Conservation (phyloP, 768 basidiomycete species). For the Pholiota microspora region DNA sequence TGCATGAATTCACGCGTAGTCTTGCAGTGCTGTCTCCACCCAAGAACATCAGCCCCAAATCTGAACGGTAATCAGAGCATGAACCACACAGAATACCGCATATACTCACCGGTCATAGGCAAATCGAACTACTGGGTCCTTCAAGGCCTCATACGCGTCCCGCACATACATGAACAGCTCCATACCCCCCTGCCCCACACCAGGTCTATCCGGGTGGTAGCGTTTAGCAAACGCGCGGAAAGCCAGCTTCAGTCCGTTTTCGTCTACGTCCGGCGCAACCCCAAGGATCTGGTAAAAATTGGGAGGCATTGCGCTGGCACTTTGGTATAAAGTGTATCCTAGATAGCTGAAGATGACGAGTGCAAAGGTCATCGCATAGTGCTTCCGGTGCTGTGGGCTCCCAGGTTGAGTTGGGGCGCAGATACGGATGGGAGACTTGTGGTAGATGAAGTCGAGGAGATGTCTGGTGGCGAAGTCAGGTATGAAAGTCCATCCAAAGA, state of each 20-base stretch:
- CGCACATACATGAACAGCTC: conserved; percentile 67
- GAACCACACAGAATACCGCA: conserved; percentile 4
- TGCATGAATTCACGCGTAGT: conserved; percentile 69
- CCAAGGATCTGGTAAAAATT: conserved; percentile 81
- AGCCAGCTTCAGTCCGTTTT: conserved; percentile 62
- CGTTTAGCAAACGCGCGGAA: conserved; percentile 74
- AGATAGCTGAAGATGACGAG: conserved; percentile 66
- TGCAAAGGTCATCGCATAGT: conserved; percentile 64
- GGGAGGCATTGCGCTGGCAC: conserved; percentile 52
- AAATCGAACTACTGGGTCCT: conserved; percentile 74
- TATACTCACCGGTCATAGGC: conserved; percentile 78
- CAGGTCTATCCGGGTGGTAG: conserved; percentile 76
- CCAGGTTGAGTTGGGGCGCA: conserved; percentile 37
- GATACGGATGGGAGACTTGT: conserved; percentile 26
- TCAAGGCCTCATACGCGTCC: conserved; percentile 76
- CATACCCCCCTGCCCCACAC: conserved; percentile 53
- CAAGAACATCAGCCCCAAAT: conserved; percentile 73
- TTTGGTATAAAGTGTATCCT: conserved; percentile 59
- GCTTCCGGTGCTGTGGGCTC: conserved; percentile 45
- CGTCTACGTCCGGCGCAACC: conserved; percentile 61
- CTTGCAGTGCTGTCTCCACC: conserved; percentile 61
- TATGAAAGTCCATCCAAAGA: conserved; percentile 65
- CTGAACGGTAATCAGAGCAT: conserved; percentile 32
- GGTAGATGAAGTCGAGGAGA: conserved; percentile 45
- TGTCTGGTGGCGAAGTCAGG: conserved; percentile 60